These are phyloP conservation scores for Sporothrix globosa DNA, from an alignment of 2,329 filamentous ascomycete genomes.

Conservation along the genomic window DNA sequence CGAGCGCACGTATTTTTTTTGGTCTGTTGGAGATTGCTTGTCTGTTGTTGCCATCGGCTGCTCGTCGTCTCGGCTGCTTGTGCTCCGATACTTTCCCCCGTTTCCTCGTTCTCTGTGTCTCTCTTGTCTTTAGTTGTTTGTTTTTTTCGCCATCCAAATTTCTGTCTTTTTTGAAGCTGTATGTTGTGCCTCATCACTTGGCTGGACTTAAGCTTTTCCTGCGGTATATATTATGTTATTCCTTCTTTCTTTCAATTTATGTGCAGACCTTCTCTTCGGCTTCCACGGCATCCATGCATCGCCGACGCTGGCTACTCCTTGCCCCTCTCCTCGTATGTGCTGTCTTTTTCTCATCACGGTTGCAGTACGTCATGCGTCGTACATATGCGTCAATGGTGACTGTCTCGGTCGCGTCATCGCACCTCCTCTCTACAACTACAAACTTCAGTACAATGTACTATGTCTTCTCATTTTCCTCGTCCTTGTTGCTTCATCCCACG, in stretches of 20 bases:
- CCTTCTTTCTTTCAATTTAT: not conserved
- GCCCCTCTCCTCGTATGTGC: too few species aligned
- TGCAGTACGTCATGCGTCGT: not conserved
- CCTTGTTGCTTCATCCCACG: not conserved
- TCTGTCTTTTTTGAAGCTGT: not conserved
- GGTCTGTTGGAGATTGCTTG: not conserved
- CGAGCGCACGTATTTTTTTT: not conserved
- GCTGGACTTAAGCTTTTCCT: not conserved
- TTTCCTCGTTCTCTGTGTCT: not conserved
- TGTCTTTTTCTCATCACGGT: not conserved
- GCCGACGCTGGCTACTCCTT: not conserved
- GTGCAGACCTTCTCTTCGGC: not conserved
- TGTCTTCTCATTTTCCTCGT: not conserved
- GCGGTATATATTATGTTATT: constrained; percentile 19
- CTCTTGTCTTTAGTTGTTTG: not conserved
- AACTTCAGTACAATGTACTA: not conserved
- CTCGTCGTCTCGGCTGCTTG: not conserved
- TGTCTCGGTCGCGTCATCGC: not conserved
- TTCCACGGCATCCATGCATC: not conserved
- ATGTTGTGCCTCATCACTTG: not conserved
- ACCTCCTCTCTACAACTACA: not conserved
- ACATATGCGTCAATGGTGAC: constrained; percentile 2
- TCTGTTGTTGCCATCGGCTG: constrained; percentile 12
- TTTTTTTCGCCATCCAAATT: not conserved
- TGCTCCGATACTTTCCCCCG: too few species aligned